Conservation (phyloP, 179 eudicot species). For the Spergularia azorica region DNA sequence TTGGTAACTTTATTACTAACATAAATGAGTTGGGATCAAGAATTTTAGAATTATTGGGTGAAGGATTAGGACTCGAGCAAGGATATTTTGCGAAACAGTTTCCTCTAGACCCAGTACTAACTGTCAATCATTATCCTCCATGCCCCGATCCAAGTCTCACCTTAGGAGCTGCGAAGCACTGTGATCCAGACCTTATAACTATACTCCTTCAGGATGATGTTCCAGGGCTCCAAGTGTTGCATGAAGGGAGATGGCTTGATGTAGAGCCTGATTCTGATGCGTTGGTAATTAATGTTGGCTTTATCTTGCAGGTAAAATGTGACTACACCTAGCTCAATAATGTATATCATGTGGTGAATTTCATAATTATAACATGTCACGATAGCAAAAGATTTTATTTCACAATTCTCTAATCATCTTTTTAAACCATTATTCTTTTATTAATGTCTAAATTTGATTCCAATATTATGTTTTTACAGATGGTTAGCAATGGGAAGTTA, state of each 20-base stretch:
- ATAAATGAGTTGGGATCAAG: constrained; percentile 20
- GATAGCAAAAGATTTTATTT: no score
- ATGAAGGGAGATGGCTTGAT: constrained; percentile 30
- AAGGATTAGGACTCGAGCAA: constrained; percentile 28
- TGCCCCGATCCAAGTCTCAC: constrained; percentile 21
- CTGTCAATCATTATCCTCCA: constrained; percentile 26
- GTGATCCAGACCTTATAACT: constrained; percentile 22
- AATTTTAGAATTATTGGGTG: constrained; percentile 27
- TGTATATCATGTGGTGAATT: neutral
- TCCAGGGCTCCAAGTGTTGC: constrained; percentile 34
- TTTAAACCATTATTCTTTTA: no score
- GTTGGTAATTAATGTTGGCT: constrained; percentile 30
- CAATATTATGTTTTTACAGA: neutral
- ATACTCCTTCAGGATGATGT: constrained; percentile 27
- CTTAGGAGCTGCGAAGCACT: constrained; percentile 1
- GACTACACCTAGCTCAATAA: no score
- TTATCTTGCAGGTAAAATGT: constrained; percentile 29
- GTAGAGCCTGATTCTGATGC: constrained; percentile 34
- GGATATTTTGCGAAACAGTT: constrained; percentile 26
- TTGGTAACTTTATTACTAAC: neutral
- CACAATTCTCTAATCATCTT: no score
- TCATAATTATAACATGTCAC: no score
- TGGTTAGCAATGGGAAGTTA: constrained; percentile 5
- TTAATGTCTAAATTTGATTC: no score
- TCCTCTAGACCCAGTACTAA: constrained; percentile 4